Percentiles rank a stretch among this genome's conserved stretches.
phyloP scores from a whole-genome alignment of 352 stramenopile species.

The Phytophthora melonis region DNA sequence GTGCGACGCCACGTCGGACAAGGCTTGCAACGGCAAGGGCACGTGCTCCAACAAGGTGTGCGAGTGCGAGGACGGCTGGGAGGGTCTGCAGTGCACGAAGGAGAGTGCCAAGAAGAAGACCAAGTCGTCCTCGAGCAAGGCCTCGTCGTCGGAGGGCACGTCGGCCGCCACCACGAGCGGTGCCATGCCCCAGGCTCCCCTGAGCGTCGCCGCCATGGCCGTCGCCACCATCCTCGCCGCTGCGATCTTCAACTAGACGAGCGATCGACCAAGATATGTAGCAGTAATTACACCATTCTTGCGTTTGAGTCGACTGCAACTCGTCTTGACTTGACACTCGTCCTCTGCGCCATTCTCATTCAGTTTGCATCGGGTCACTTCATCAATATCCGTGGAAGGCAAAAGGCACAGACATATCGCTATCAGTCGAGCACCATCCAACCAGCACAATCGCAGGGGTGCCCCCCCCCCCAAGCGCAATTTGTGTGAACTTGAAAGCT shows the following conservation, averaged over 20 bases:
- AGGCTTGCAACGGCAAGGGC: conserved; percentile 72
- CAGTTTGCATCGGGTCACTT: background rate
- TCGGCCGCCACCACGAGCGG: conserved; percentile 22
- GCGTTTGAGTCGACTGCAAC: conserved; percentile 25
- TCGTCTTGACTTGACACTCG: background rate
- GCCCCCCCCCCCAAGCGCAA: background rate
- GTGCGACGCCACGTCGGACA: conserved; percentile 63
- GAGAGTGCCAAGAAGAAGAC: conserved; percentile 56
- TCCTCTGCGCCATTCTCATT: background rate
- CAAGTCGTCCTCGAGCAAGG: conserved; percentile 32
- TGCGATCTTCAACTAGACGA: conserved; percentile 44
- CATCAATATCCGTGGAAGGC: background rate
- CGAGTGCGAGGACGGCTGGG: conserved; percentile 63
- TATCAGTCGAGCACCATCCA: background rate
- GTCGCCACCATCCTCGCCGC: conserved; percentile 39
- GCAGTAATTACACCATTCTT: conserved; percentile 36
- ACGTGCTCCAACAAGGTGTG: conserved; percentile 65
- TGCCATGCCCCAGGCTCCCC: conserved; percentile 25
- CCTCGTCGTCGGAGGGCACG: conserved; percentile 18
- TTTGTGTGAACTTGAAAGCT: conserved; percentile 3
- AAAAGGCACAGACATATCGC: background rate
- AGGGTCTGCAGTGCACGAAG: conserved; percentile 78
- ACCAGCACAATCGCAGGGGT: background rate
- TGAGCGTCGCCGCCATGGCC: conserved; percentile 32
- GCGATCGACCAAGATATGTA: conserved; percentile 29